Base-by-base conservation (phyloP, 805 yeast species). In the Starmerella stigmatis region DNA sequence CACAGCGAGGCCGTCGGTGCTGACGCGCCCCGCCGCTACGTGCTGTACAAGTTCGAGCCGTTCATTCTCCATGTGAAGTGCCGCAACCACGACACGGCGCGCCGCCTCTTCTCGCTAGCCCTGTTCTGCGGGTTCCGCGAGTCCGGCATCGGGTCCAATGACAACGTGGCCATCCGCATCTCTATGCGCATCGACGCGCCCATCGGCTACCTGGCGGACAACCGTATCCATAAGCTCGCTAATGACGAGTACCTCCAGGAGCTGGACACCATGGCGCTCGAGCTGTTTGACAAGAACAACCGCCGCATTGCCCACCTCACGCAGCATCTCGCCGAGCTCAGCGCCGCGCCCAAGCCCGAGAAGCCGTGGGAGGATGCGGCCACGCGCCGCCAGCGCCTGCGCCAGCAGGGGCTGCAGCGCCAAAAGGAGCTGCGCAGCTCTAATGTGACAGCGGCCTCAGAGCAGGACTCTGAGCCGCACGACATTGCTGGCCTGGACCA, bases 101-200 rank as follows among this genome's bases (percentile, higher is more conserved):
- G 71, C n/a, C 63, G 63, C 31, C 60, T 86, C 10, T 83, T 78
- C 51, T 74, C 78, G 29, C 63, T 74, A 0, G 94, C 94, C 0
- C 79, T 85, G 84, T 71, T 73, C 2, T 80, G 92, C 63, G 95
- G 95, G 3, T 86, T 81, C 57, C 70, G 95, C 56, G 95, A 86
- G 61, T 73, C 84, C 25, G 95, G 95, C 0, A 83, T 86, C 37
- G 94, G 94, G 7, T 70, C 78, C 25, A 83, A 85, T 55, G 74
- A 76, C 53, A 68, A 80, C 11, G 94, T 86, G 6, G 95, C 86
- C 0, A 63, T 86, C 16, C 68, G 95, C 51, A 81, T 76, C 34
- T 77, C 85, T 4, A 77, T 86, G 46, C 75, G 75, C 50, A 60
- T 86, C 20, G 94, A 86, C 58, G 69, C 79, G 0, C 95, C 95